A percentile compares a stretch with the other conserved stretches of the same genome.
These are phyloP conservation scores for Tulasnella sp. DNA, from an alignment of 768 basidiomycete genomes.

Conservation along the genomic window DNA sequence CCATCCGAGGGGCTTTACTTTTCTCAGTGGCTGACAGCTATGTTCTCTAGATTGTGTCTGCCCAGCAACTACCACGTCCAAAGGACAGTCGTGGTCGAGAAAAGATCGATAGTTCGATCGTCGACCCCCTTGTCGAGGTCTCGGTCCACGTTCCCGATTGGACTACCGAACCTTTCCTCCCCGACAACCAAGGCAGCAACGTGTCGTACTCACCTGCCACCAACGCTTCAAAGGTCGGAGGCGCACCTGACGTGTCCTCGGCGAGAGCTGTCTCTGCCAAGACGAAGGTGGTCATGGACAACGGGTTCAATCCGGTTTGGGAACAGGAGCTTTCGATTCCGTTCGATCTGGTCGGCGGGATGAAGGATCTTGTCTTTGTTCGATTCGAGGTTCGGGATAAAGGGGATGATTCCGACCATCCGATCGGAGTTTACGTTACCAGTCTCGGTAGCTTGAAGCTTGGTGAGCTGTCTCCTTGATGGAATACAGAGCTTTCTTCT, in stretches of 20 bases:
- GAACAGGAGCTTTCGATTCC: conserved; percentile 54
- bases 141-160: conserved; percentile 68
- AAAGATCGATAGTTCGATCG: conserved; percentile 41
- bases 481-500: conserved; percentile 24
- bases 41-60: conserved; percentile 53
- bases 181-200: conserved; percentile 11
- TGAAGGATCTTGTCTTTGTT: conserved; percentile 78
- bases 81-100: conserved; percentile 51
- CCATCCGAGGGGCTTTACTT: not conserved
- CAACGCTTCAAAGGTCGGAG: conserved; percentile 16
- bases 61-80: conserved; percentile 75
- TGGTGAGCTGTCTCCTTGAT: conserved; percentile 36
- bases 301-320: conserved; percentile 92
- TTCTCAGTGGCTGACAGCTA: not conserved
- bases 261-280: conserved; percentile 40
- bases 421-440: conserved; percentile 63
- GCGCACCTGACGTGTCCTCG: not conserved
- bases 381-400: conserved; percentile 64
- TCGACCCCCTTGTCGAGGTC: conserved; percentile 74
- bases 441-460: conserved; percentile 58
- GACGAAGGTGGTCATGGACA: conserved; percentile 63
- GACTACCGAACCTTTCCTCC: conserved; percentile 29
- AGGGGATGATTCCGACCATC: conserved; percentile 41
- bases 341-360: conserved; percentile 65
- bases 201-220: not conserved